These are phyloP conservation scores for Cytospora piceae DNA, from an alignment of 2,329 filamentous ascomycete species.

Conservation along the genomic window DNA sequence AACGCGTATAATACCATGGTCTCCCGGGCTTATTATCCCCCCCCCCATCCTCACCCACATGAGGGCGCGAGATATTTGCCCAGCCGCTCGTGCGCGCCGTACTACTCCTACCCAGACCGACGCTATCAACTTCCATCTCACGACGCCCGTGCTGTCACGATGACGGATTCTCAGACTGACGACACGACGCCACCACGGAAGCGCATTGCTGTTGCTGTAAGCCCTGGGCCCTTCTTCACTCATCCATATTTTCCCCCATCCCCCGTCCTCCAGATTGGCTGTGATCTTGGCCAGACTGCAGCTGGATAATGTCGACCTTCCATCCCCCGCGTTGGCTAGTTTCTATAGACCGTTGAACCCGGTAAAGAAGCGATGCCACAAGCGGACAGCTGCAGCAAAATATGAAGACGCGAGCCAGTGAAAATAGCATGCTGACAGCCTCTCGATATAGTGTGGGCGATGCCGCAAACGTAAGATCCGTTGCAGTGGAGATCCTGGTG, in stretches of 20 bases:
- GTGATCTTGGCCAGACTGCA: neutral
- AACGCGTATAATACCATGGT: slow-evolving; percentile 44
- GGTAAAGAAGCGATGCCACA: slow-evolving; percentile 1
- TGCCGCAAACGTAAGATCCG: slow-evolving; percentile 94
- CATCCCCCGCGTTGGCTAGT: neutral
- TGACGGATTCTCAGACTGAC: slow-evolving; percentile 47
- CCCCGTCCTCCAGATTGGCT: neutral
- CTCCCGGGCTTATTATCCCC: slow-evolving; percentile 45
- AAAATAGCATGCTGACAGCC: slow-evolving; percentile 14
- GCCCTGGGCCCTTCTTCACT: slow-evolving; percentile 35
- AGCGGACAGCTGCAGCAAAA: slow-evolving; percentile 5
- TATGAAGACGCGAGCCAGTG: slow-evolving; percentile 8
- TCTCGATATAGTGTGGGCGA: slow-evolving; percentile 70
- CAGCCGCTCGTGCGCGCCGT: slow-evolving; percentile 44
- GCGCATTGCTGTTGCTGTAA: slow-evolving; percentile 63
- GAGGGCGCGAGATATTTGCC: slow-evolving; percentile 45
- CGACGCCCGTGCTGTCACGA: slow-evolving; percentile 43
- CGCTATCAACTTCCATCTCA: slow-evolving; percentile 44
- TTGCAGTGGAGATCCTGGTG: slow-evolving; percentile 83
- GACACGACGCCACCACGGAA: slow-evolving; percentile 55
- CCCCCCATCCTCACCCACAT: slow-evolving; percentile 31
- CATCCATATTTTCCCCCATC: neutral
- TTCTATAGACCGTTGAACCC: neutral
- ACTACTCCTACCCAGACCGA: slow-evolving; percentile 42
- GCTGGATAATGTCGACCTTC: neutral